Evolutionary conservation across 2,329 filamentous ascomycete species (phyloP).

Genomic region (Herpotrichia juniperi): DNA sequence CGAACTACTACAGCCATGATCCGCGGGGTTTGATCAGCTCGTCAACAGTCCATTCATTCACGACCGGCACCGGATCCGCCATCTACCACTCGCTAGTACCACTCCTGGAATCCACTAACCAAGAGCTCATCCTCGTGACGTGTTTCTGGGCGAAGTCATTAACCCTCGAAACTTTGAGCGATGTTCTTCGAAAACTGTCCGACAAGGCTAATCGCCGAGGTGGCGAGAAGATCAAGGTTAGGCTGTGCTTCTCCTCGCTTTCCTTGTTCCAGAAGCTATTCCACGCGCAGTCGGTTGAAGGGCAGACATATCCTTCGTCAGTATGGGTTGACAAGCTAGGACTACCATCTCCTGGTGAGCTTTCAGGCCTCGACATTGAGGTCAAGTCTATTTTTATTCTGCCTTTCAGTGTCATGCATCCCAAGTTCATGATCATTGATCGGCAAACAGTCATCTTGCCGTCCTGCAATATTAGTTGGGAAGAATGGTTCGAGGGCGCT

Average conservation of each 20-base stretch:
- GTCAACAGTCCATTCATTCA: conserved; percentile 43
- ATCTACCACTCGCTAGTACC: conserved; percentile 61
- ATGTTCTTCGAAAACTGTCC: conserved; percentile 66
- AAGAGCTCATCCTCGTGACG: conserved; percentile 76
- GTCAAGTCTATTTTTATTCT: conserved; percentile 81
- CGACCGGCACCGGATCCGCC: conserved; percentile 52
- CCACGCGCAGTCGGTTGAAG: conserved; percentile 68
- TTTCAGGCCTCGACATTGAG: conserved; percentile 68
- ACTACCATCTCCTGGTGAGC: conserved; percentile 62
- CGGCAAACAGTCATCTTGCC: conserved; percentile 70
- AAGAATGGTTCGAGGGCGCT: conserved; percentile 84
- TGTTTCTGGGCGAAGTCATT: conserved; percentile 80
- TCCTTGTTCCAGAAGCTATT: conserved; percentile 76
- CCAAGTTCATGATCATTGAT: conserved; percentile 81
- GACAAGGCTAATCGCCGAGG: conserved; percentile 44
- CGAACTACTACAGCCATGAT: conserved; percentile 47
- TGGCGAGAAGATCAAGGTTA: conserved; percentile 61
- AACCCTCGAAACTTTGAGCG: conserved; percentile 63
- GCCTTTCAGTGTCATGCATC: conserved; percentile 86
- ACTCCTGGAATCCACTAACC: conserved; percentile 63
- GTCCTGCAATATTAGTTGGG: conserved; percentile 86
- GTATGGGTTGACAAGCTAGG: conserved; percentile 68
- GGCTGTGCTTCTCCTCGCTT: conserved; percentile 77
- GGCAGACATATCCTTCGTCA: conserved; percentile 65
- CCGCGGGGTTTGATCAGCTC: conserved; percentile 42